Base-by-base conservation (phyloP, 176 grass and related monocot species). In the Typha latifolia region DNA sequence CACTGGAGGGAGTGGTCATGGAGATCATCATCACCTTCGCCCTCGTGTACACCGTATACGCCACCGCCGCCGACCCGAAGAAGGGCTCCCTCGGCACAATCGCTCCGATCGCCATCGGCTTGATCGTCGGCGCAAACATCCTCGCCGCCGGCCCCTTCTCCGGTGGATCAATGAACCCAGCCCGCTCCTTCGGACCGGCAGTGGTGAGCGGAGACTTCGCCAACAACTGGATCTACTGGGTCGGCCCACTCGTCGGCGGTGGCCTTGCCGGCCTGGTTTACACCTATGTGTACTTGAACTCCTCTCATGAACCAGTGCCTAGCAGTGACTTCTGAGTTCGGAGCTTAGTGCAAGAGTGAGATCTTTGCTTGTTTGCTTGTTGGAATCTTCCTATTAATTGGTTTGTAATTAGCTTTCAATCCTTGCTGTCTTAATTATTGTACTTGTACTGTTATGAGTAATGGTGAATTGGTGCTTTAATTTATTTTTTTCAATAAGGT, bases 31-130 rank as follows among this genome's bases (percentile, higher is more conserved):
- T 87, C 63, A 91, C 88, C 63, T 91, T 91, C 63, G 88, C 76
- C 0, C 88, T 91, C 0, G 88, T 91, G 5, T 91, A 91, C 84
- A 87, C 84, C 12, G 84, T 87, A 27, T 87, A 87, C 66, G 88
- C 88, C 75, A 91, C 88, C 23, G 88, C 81, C 29, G 88, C 81
- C 14, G 88, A 91, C 78, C 84, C 88, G 4, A 91, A 87, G 88
- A 91, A 87, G 81, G 88, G 88, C 0, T 77, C 78, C 6, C 78
- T 85, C 29, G 78, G 83, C 65, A 85, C 83, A 74, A 85, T 85
- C 69, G 83, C 83, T 0, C 83, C 83, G 43, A 85, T 85, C 73
- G 78, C 78, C 65, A 85, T 85, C 65, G 83, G 83, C 47, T 81
- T 85, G 73, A 73, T 85, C 73, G 83, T 85, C 61, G 83, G 78